phyloP scores from a whole-genome alignment of 1,284 basidiomycete genomes.

The Apiotrichum laibachii region DNA sequence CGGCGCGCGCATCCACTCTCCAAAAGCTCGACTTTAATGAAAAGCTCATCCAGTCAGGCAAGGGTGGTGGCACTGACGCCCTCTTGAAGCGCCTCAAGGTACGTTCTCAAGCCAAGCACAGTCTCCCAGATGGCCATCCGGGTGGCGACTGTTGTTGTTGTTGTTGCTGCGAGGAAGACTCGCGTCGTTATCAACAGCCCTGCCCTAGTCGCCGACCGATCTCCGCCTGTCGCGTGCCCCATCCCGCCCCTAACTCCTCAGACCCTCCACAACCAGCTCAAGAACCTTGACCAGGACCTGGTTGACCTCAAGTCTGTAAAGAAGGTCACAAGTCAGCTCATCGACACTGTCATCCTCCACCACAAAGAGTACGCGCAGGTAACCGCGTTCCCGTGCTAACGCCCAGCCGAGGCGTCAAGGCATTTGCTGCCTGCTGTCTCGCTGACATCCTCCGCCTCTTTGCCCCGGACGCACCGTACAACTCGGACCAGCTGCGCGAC shows the following conservation, averaged over 20 bases:
- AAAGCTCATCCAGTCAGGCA: conserved; percentile 59
- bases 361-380: conserved; percentile 71
- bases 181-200: background rate
- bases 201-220: too few relatives aligned
- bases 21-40: conserved; percentile 67
- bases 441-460: conserved; percentile 90
- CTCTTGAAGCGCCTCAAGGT: conserved; percentile 78
- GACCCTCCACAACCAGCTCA: conserved; percentile 74
- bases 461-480: conserved; percentile 96
- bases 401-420: conserved; percentile 70
- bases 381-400: background rate
- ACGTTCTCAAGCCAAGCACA: conserved; percentile 8
- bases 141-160: background rate
- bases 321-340: conserved; percentile 71
- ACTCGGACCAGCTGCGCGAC: conserved; percentile 74
- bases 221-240: too few relatives aligned
- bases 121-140: too few relatives aligned
- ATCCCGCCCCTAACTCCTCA: conserved; percentile 14
- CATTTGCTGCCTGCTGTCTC: conserved; percentile 87
- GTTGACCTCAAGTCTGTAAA: conserved; percentile 72
- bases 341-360: conserved; percentile 73
- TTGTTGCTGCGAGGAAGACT: background rate
- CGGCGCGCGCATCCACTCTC: conserved; percentile 16
- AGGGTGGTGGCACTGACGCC: conserved; percentile 56
- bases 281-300: conserved; percentile 79